A percentile compares a stretch with the other conserved stretches of the same genome.
Conservation (phyloP, 2,329 filamentous ascomycete genomes). For the Calonectria hongkongensis region DNA sequence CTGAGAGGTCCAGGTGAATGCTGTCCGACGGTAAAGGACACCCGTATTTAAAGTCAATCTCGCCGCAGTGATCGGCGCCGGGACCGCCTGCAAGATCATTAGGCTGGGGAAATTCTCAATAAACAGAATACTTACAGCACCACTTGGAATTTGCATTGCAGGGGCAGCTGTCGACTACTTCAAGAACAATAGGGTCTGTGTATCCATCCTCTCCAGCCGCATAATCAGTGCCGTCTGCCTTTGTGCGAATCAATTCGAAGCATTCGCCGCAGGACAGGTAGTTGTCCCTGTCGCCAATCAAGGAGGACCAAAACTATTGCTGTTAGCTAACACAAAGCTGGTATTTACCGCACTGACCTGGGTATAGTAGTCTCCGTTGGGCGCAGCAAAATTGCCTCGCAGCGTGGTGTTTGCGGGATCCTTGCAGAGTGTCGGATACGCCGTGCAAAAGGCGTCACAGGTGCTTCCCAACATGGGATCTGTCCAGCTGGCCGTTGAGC, state of each 20-base stretch:
- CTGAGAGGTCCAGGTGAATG: slow-evolving; percentile 30
- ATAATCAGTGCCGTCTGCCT: slow-evolving; percentile 27
- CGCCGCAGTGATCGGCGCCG: slow-evolving; percentile 30
- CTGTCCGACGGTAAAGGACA: slow-evolving; percentile 32
- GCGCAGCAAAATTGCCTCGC: slow-evolving; percentile 33
- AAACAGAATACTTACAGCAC: slow-evolving; percentile 30
- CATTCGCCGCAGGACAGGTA: slow-evolving; percentile 32
- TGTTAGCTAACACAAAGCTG: not conserved
- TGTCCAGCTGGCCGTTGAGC: slow-evolving; percentile 29
- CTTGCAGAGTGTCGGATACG: slow-evolving; percentile 26
- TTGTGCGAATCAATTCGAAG: slow-evolving; percentile 31
- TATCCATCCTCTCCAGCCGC: slow-evolving; percentile 20
- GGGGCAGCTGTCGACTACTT: slow-evolving; percentile 31
- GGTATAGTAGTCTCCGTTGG: slow-evolving; percentile 33
- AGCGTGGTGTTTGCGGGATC: slow-evolving; percentile 24
- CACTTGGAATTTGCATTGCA: slow-evolving; percentile 34
- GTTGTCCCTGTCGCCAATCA: slow-evolving; percentile 25
- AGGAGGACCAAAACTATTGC: slow-evolving; percentile 26
- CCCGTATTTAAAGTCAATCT: slow-evolving; percentile 32
- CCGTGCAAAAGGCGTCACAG: slow-evolving; percentile 30
- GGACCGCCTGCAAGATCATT: slow-evolving; percentile 22
- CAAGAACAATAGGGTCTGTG: slow-evolving; percentile 29
- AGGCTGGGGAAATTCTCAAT: not conserved
- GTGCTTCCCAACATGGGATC: slow-evolving; percentile 32
- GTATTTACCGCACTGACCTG: slow-evolving; percentile 10